These are phyloP conservation scores for Eustoma russellianum DNA, from an alignment of 257 asterid species.

Conservation along the genomic window DNA sequence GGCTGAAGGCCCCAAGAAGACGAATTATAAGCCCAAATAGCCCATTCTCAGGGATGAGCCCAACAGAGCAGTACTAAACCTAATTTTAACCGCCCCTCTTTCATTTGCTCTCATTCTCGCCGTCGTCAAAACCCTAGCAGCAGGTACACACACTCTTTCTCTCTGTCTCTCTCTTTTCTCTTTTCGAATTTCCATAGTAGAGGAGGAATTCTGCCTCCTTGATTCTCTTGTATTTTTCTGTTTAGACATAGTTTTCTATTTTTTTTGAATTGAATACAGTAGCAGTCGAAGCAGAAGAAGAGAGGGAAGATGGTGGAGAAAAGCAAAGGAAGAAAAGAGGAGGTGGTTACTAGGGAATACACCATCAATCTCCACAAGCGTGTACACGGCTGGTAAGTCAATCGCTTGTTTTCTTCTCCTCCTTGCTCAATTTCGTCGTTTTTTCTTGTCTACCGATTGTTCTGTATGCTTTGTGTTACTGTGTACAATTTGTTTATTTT, in stretches of 20 bases:
- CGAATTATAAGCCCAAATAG: no score
- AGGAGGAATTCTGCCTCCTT: not conserved
- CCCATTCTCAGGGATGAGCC: no score
- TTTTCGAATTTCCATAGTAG: no score
- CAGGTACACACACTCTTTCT: not conserved
- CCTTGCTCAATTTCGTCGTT: no score
- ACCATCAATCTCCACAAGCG: conserved; percentile 51
- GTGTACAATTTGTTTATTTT: no score
- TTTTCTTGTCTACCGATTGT: no score
- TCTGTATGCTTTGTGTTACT: no score
- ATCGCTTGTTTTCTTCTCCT: not conserved
- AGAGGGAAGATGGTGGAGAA: conserved; percentile 31
- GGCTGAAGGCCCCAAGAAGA: no score
- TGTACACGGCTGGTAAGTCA: conserved; percentile 39
- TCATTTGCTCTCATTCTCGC: not conserved
- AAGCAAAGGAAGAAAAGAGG: conserved; percentile 39
- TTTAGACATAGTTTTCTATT: not conserved
- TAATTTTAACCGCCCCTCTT: no score
- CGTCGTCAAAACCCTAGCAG: not conserved
- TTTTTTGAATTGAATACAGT: conserved; percentile 19
- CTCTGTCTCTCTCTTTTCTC: not conserved
- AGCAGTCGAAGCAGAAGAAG: not conserved
- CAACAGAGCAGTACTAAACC: no score
- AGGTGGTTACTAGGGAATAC: conserved; percentile 44
- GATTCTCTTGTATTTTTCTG: not conserved